Evolutionary conservation across 129 eudicot genomes (phyloP), one percentile per base, ranked within the genome.

Genomic region (Flaveria ramosissima): DNA sequence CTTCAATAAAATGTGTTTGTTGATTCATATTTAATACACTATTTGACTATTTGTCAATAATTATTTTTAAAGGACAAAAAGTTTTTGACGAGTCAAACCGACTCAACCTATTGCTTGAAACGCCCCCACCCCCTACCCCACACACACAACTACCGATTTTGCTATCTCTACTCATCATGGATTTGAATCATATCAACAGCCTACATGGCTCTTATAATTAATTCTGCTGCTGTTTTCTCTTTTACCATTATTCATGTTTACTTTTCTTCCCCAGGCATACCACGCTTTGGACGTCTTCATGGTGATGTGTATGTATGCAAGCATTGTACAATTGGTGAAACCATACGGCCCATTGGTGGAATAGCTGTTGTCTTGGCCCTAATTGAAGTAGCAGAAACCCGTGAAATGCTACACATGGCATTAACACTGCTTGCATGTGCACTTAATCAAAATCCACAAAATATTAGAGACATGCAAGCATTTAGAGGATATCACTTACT

Each of bases 371-470:
- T 95, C 46, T 88, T 95, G 76, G 96, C 99, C 77, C 99, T 95
- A 70, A 88, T 95, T 73, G 97, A 95, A 86, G 99, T 94, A 63
- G 96, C 99, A 71, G 99, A 91, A 76, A 95, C 96, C 63, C 85
- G 87, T 82, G 92, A 89, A 17, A 95, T 95, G 99, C 84, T 95
- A 75, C 97, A 95, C 75, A 95, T 91, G 99, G 91, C 97, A 30
- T 81, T 95, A 71, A 89, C 89, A 24, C 82, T 95, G 36, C 96
- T 95, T 47, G 92, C 99, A 45, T 88, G 96, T 78, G 90, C 99
- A n/a, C 93, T 95, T 81, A 92, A 91, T 71, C 99, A 95, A 76
- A 95, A 95, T 75, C 99, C 99, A 15, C 97, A 89, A 82, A 95
- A 95, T 72, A 76, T 95, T 30, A 78, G 89, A 78, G 99, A 95